Percentiles rank a stretch among this genome's conserved stretches.
Evolutionary conservation across 345 rosid genomes (phyloP).

Genomic region (Zanthoxylum bungeanum): DNA sequence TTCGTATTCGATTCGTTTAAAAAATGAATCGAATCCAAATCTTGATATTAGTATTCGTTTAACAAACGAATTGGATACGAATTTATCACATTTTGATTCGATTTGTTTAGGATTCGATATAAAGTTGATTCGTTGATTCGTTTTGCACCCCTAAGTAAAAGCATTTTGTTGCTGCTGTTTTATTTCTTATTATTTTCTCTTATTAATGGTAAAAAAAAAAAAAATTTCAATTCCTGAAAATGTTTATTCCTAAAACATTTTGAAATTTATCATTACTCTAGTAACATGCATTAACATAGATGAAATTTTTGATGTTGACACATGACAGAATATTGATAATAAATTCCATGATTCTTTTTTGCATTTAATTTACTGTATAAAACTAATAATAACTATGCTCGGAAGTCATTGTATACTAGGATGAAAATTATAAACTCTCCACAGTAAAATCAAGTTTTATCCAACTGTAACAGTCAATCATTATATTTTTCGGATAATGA

Average conservation of each 20-base stretch:
- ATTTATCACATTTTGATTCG: no score
- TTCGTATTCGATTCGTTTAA: no score
- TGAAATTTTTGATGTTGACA: not conserved
- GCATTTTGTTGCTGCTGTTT: no score
- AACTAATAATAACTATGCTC: not conserved
- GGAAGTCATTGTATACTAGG: not conserved
- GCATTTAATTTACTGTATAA: not conserved
- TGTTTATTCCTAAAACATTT: not conserved
- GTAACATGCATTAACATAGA: not conserved
- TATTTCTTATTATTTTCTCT: not conserved
- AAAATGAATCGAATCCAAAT: no score
- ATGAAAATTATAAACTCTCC: not conserved
- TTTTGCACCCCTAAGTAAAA: no score
- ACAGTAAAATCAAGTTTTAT: conserved; percentile 2
- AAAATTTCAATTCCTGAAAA: not conserved
- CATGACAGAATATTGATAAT: not conserved
- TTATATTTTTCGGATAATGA: not conserved
- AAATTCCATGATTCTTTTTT: not conserved
- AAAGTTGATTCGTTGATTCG: no score
- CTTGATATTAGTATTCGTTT: no score
- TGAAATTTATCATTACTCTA: conserved; percentile 3
- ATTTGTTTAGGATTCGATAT: no score
- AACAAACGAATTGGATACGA: no score
- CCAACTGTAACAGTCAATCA: not conserved
- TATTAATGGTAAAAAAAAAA: not conserved